These are phyloP conservation scores for Incumbomyces delicatus DNA, from an alignment of 2,329 filamentous ascomycete species.

Conservation along the genomic window DNA sequence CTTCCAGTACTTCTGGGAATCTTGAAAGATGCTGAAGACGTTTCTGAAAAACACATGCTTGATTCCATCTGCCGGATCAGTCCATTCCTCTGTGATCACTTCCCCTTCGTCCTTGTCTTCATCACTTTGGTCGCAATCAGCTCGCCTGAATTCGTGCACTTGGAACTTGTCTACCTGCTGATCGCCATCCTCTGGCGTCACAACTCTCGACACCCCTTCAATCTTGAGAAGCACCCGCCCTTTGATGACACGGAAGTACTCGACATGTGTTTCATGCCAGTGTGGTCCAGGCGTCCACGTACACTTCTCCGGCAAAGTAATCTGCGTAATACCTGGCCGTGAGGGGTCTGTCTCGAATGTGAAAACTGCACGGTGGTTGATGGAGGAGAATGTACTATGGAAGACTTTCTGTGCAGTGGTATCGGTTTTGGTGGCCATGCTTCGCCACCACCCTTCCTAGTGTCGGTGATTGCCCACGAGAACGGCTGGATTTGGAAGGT, in stretches of 20 bases:
- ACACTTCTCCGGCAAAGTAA: constrained; percentile 35
- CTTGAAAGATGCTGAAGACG: constrained; percentile 1
- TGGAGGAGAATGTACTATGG: not conserved
- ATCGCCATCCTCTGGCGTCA: constrained; percentile 3
- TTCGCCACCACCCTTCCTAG: not conserved
- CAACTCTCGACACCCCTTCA: constrained; percentile 27
- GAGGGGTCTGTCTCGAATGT: not conserved
- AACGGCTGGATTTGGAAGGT: too few relatives aligned
- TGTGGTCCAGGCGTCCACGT: constrained; percentile 42
- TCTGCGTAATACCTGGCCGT: constrained; percentile 14
- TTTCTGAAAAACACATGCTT: constrained; percentile 43
- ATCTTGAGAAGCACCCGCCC: constrained; percentile 26
- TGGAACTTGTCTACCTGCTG: constrained; percentile 21
- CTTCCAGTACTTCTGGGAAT: constrained; percentile 2
- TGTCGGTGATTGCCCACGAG: too few relatives aligned
- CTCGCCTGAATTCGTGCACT: constrained; percentile 41
- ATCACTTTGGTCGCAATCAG: constrained; percentile 13
- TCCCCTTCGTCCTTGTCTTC: constrained; percentile 20
- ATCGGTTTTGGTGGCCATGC: not conserved
- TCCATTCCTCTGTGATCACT: constrained; percentile 39
- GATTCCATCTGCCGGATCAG: constrained; percentile 35
- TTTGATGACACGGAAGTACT: constrained; percentile 36
- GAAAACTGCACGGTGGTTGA: not conserved
- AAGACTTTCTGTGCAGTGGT: not conserved
- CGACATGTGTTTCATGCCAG: constrained; percentile 40